A percentile compares a stretch with the other conserved stretches of the same genome.
Evolutionary conservation across 139 green algal genomes (phyloP).

Genomic region (Micractinium sp.): DNA sequence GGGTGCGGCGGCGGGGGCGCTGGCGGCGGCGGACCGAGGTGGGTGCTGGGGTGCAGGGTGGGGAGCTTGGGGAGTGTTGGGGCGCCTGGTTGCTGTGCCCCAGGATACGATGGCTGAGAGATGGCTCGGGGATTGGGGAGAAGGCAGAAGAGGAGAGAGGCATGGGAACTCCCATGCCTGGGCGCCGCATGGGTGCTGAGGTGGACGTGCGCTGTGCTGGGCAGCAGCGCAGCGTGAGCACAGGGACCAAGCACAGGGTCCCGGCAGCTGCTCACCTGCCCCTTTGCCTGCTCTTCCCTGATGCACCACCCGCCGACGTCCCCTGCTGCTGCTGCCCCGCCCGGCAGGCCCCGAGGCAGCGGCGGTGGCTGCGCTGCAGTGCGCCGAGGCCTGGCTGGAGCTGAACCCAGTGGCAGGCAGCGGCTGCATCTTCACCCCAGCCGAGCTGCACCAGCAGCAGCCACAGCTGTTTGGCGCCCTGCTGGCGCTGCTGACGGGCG

Average conservation of each 20-base stretch:
- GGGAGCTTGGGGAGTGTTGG: not conserved
- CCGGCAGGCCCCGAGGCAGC: not conserved
- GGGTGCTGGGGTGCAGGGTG: not conserved
- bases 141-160: too few relatives aligned
- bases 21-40: not conserved
- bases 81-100: too few relatives aligned
- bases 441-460: constrained; percentile 38
- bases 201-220: not conserved
- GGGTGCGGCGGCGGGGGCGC: not conserved
- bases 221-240: not conserved
- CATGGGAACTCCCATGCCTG: too few relatives aligned
- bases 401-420: constrained; percentile 40
- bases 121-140: too few relatives aligned
- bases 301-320: not conserved
- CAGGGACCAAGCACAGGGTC: not conserved
- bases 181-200: not conserved
- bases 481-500: constrained; percentile 35
- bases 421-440: constrained; percentile 25
- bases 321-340: not conserved
- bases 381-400: constrained; percentile 50
- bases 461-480: constrained; percentile 35
- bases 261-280: not conserved
- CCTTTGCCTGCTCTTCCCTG: not conserved
- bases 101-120: too few relatives aligned
- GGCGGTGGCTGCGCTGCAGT: constrained; percentile 35